phyloP scores from a whole-genome alignment of 2,329 filamentous ascomycete genomes.

The Lithohypha guttulata region DNA sequence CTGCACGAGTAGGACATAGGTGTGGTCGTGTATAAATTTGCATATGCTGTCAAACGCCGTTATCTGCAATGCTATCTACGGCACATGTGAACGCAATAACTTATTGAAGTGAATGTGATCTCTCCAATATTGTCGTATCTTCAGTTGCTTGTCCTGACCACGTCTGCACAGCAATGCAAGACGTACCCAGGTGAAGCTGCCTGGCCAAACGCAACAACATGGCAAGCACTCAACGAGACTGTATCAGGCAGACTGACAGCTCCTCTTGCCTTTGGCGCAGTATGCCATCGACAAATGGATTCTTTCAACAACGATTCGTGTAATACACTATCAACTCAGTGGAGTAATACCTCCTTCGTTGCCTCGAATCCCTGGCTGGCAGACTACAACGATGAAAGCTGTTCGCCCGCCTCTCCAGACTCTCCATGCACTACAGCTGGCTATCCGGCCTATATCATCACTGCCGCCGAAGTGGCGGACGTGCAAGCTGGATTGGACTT shows the following conservation, averaged over 20 bases:
- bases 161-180: slow-evolving; percentile 15
- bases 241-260: slow-evolving; percentile 27
- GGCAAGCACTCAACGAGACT: slow-evolving; percentile 29
- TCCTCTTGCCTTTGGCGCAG: slow-evolving; percentile 35
- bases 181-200: slow-evolving; percentile 13
- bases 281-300: slow-evolving; percentile 32
- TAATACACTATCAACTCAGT: slow-evolving; percentile 23
- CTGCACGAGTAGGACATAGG: no score
- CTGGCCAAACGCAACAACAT: slow-evolving; percentile 30
- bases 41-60: no score
- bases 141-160: background rate
- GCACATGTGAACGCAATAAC: no score
- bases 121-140: no score
- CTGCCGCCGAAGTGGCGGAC: slow-evolving; percentile 26
- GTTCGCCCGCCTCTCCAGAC: slow-evolving; percentile 30
- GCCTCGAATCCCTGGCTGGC: slow-evolving; percentile 29
- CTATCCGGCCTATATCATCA: slow-evolving; percentile 28
- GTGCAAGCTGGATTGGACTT: slow-evolving; percentile 31
- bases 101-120: no score
- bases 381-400: slow-evolving; percentile 42
- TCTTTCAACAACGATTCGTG: slow-evolving; percentile 28
- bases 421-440: slow-evolving; percentile 25
- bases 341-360: slow-evolving; percentile 31
- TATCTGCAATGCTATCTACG: no score
- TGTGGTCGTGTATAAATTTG: no score